Base-by-base conservation (phyloP, 2,329 filamentous ascomycete species). In the Colletotrichum scovillei region DNA sequence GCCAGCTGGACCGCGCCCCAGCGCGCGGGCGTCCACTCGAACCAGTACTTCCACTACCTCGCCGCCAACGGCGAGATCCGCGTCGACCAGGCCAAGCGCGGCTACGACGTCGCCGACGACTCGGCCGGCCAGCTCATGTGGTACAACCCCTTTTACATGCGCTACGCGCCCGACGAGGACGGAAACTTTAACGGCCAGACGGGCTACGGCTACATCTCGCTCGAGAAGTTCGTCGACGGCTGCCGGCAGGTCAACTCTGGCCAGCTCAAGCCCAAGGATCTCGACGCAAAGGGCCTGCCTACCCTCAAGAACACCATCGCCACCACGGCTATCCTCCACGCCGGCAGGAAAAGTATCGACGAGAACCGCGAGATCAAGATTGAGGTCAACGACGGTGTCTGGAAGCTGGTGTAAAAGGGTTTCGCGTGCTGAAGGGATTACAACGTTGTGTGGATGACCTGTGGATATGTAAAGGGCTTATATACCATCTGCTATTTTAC, bases 11-110 rank as follows among this genome's bases (percentile, higher is more conserved):
- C 95, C 1, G 96, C 96, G 7, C 95, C 96, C 14, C 94, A 97
- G 81, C 94, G 92, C 79, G 95, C 95, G 0, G 95, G 96, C 63
- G 95, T 98, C n/a, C 96, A 98, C 85, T 96, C 93, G 1, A 97
- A 97, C 82, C 95, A 98, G 85, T 97, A 98, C 85, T 98, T 98
- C 87, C 95, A 98, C 84, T 98, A 97, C 85, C 92, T 98, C 85
- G 95, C 91, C 3, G 89, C 90, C 73, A 90, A 92, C 69, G 95
- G 95, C 76, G 95, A 98, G 85, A 91, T 98, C 78, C 91, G 94
- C 73, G 90, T 97, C 78, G 94, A 98, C 86, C 96, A 98, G 85
- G 95, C 95, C 57, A 97, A 97, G 88, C 91, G 95, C 67, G 95
- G 95, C 60, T 98, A 98, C 84, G 95, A 98, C 79, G 93, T 98